Conservation (phyloP, 2,329 filamentous ascomycete species). For the Xylariomycetidae sp. region DNA sequence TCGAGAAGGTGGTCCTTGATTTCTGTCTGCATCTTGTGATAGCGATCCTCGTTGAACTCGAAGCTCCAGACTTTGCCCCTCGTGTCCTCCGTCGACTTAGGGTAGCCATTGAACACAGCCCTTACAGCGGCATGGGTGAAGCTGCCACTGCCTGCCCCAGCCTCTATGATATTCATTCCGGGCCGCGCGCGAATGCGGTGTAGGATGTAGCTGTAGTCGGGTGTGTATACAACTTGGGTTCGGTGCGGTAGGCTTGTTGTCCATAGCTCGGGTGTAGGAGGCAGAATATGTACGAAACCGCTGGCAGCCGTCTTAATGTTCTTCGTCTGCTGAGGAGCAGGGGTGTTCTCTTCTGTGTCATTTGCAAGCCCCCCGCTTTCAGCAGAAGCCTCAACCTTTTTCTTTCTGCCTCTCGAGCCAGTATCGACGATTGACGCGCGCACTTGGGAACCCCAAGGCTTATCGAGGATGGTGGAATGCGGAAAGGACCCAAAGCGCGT, state of each 20-base stretch:
- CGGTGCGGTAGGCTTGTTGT: constrained; percentile 73
- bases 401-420: constrained; percentile 73
- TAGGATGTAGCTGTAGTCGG: constrained; percentile 79
- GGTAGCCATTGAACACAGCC: constrained; percentile 69
- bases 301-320: constrained; percentile 48
- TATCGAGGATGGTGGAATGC: constrained; percentile 67
- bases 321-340: constrained; percentile 18
- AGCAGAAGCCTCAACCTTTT: constrained; percentile 40
- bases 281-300: constrained; percentile 73
- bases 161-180: constrained; percentile 69
- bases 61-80: constrained; percentile 74
- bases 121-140: constrained; percentile 75
- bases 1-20: constrained; percentile 61
- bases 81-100: constrained; percentile 34
- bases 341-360: constrained; percentile 21
- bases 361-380: constrained; percentile 42
- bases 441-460: constrained; percentile 89
- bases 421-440: constrained; percentile 87
- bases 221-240: constrained; percentile 82
- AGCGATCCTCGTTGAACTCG: constrained; percentile 72
- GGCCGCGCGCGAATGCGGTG: constrained; percentile 70
- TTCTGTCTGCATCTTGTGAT: constrained; percentile 62
- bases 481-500: constrained; percentile 91
- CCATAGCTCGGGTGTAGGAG: constrained; percentile 77
- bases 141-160: constrained; percentile 74